These are phyloP conservation scores for Aspergillus proliferans DNA, from an alignment of 2,329 filamentous ascomycete genomes.

Conservation along the genomic window DNA sequence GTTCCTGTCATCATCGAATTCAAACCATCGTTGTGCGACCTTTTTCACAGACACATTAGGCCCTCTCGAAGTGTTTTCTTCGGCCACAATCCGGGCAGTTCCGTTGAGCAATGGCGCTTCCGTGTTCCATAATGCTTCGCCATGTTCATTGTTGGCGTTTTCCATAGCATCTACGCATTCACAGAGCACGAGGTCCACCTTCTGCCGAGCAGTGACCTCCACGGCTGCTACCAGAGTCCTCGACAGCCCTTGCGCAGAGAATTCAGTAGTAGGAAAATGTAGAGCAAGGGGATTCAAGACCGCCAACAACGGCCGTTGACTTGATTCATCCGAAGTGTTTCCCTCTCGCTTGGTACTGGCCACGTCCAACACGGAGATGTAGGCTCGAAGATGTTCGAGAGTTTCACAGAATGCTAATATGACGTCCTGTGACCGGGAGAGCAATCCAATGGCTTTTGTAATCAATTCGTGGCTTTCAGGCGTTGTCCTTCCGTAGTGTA, in stretches of 20 bases:
- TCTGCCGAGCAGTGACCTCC: slow-evolving; percentile 27
- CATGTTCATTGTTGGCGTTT: slow-evolving; percentile 22
- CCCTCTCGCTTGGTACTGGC: not conserved
- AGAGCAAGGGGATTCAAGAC: slow-evolving; percentile 37
- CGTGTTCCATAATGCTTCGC: slow-evolving; percentile 41
- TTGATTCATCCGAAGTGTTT: slow-evolving; percentile 1
- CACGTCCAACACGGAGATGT: slow-evolving; percentile 53
- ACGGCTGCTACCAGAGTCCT: slow-evolving; percentile 37
- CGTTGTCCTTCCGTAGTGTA: slow-evolving; percentile 23
- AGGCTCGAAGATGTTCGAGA: slow-evolving; percentile 70
- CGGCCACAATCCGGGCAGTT: slow-evolving; percentile 44
- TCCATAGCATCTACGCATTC: slow-evolving; percentile 34
- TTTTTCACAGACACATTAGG: slow-evolving; percentile 53
- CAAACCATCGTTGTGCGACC: slow-evolving; percentile 62
- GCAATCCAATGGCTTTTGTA: slow-evolving; percentile 60
- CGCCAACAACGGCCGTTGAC: slow-evolving; percentile 25
- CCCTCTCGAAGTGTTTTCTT: slow-evolving; percentile 50
- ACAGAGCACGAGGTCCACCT: slow-evolving; percentile 31
- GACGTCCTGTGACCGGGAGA: slow-evolving; percentile 63
- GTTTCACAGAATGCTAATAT: slow-evolving; percentile 67
- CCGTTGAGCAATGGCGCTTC: slow-evolving; percentile 58
- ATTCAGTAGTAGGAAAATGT: slow-evolving; percentile 40
- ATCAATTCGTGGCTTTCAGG: slow-evolving; percentile 43
- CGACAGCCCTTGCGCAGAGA: slow-evolving; percentile 44
- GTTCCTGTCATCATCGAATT: slow-evolving; percentile 40